phyloP scores from a whole-genome alignment of 495 filamentous ascomycete species.

The Hypomontagnella submonticulosa region DNA sequence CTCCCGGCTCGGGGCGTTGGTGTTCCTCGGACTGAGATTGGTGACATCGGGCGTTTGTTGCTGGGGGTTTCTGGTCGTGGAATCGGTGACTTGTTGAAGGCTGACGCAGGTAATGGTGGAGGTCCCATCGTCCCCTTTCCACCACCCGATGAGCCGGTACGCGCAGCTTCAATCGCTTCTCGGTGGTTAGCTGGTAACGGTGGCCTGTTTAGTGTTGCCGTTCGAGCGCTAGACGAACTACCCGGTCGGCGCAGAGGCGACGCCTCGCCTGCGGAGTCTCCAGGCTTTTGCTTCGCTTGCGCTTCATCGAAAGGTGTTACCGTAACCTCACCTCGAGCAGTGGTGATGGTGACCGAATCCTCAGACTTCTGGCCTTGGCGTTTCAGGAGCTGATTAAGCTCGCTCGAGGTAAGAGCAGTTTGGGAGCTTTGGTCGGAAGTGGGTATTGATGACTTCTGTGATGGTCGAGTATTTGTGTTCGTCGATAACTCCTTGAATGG shows the following conservation, averaged over 20 bases:
- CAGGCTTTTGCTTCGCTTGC: constrained; percentile 50
- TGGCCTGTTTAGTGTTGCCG: constrained; percentile 57
- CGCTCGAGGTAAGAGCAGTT: constrained; percentile 76
- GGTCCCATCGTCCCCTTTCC: constrained; percentile 80
- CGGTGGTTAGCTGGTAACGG: constrained; percentile 85
- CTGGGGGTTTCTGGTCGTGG: constrained; percentile 79
- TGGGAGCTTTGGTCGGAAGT: constrained; percentile 76
- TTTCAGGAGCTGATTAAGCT: constrained; percentile 74
- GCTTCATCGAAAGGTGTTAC: constrained; percentile 31
- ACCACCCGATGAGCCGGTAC: constrained; percentile 58
- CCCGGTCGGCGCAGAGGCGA: constrained; percentile 64
- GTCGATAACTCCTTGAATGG: constrained; percentile 56
- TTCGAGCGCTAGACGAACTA: constrained; percentile 72
- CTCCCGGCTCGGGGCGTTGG: constrained; percentile 54
- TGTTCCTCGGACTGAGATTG: constrained; percentile 49
- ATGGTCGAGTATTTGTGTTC: constrained; percentile 50
- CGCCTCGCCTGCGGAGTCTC: constrained; percentile 43
- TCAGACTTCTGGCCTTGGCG: constrained; percentile 29
- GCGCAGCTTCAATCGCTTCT: constrained; percentile 84
- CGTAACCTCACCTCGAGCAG: constrained; percentile 40
- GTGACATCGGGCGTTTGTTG: constrained; percentile 52
- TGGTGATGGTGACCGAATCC: constrained; percentile 25
- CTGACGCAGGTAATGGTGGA: constrained; percentile 83
- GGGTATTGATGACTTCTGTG: constrained; percentile 50
- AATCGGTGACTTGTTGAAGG: constrained; percentile 64